These are phyloP conservation scores for Penicillium pulvis DNA, from an alignment of 495 filamentous ascomycete genomes.

Conservation along the genomic window DNA sequence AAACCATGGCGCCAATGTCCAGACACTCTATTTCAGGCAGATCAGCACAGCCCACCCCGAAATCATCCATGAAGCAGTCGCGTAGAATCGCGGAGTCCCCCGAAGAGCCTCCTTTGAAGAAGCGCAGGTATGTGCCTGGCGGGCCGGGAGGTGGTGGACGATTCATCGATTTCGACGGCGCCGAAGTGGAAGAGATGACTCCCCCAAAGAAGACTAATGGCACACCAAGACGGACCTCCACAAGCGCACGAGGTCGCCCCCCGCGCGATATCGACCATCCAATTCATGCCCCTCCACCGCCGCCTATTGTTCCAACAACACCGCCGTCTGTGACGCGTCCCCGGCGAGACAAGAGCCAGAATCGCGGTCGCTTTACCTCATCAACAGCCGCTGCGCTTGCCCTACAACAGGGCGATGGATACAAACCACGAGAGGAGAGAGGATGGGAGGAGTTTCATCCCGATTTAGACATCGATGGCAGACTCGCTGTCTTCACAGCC, in stretches of 20 bases:
- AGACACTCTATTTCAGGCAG: slow-evolving; percentile 33
- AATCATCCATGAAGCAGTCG: slow-evolving; percentile 36
- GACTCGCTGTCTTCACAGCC: slow-evolving; percentile 74
- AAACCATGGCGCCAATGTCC: slow-evolving; percentile 27
- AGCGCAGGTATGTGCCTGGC: slow-evolving; percentile 70
- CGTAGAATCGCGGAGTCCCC: slow-evolving; percentile 35
- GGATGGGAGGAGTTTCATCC: slow-evolving; percentile 98
- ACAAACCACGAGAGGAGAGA: slow-evolving; percentile 94
- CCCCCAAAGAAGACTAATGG: slow-evolving; percentile 22
- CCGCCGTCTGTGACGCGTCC: slow-evolving; percentile 51
- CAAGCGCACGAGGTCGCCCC: slow-evolving; percentile 32
- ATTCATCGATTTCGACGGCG: slow-evolving; percentile 66
- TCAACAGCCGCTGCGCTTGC: slow-evolving; percentile 84
- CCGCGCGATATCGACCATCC: slow-evolving; percentile 30
- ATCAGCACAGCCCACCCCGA: slow-evolving; percentile 37
- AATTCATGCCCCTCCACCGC: slow-evolving; percentile 36
- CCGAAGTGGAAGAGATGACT: slow-evolving; percentile 57
- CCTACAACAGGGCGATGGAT: slow-evolving; percentile 86
- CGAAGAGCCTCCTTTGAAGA: slow-evolving; percentile 54
- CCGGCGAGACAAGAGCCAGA: slow-evolving; percentile 52
- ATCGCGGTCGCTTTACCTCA: slow-evolving; percentile 64
- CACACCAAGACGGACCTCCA: slow-evolving; percentile 28
- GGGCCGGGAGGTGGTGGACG: slow-evolving; percentile 79
- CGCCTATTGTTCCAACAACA: slow-evolving; percentile 41
- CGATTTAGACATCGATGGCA: slow-evolving; percentile 82